phyloP scores from a whole-genome alignment of 805 yeast genomes.

The Tetrapisispora phaffii region DNA sequence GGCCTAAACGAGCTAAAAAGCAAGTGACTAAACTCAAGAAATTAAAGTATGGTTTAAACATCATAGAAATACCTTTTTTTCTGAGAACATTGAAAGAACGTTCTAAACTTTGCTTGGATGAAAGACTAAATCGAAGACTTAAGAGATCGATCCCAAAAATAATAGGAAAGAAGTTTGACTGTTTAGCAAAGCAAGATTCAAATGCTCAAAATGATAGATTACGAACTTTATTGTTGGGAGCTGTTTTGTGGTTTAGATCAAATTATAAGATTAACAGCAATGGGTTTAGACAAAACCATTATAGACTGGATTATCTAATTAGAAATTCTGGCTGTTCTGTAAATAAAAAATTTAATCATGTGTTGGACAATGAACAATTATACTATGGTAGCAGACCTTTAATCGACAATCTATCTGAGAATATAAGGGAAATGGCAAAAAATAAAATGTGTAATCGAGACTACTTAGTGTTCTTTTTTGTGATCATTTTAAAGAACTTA shows the following conservation, averaged over 20 bases:
- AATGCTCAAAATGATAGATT: conserved; percentile 2
- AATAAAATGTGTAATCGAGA: conserved; percentile 18
- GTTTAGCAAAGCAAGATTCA: conserved; percentile 1
- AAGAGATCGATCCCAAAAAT: conserved; percentile 20
- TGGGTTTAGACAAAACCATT: conserved; percentile 21
- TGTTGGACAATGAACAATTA: conserved; percentile 8
- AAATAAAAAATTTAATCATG: not conserved
- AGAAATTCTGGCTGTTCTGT: not conserved
- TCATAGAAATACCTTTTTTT: conserved; percentile 16
- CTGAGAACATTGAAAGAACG: conserved; percentile 9
- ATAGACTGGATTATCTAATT: conserved; percentile 8
- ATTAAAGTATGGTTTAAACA: conserved; percentile 12
- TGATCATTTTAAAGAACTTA: conserved; percentile 14
- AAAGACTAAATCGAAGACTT: conserved; percentile 13
- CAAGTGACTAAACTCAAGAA: conserved; percentile 6
- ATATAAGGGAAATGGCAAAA: conserved; percentile 15
- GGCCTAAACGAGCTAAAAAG: not conserved
- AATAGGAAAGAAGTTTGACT: conserved; percentile 13
- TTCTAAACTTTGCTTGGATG: conserved; percentile 9
- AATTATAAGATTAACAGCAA: conserved; percentile 19
- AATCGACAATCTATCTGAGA: conserved; percentile 2
- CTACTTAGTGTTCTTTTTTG: conserved; percentile 15
- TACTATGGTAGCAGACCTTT: conserved; percentile 17
- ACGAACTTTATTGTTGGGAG: conserved; percentile 17
- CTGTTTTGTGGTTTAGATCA: conserved; percentile 20